Conservation (phyloP, 1,139 yeast genomes). For the Saccharomyces pastorianus region DNA sequence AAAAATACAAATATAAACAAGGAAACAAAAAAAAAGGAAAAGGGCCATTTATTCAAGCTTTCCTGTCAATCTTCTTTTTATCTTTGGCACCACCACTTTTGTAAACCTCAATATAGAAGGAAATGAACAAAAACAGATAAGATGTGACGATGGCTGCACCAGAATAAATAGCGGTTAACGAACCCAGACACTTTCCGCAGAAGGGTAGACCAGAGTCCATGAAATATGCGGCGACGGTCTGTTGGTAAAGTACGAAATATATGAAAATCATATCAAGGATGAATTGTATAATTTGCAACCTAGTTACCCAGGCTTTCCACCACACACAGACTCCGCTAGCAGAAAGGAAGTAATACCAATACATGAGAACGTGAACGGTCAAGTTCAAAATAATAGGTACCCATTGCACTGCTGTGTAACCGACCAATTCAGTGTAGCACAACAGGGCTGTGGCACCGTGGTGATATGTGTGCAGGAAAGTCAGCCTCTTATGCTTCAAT, state of each 20-base stretch:
- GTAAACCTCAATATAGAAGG: no score
- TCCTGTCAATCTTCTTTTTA: constrained; percentile 31
- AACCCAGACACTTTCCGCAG: constrained; percentile 71
- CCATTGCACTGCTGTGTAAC: constrained; percentile 72
- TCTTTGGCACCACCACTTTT: no score
- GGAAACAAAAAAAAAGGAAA: not conserved
- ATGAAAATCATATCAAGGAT: no score
- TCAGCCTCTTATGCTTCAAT: no score
- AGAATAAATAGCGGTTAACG: constrained; percentile 61
- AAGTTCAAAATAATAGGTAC: constrained; percentile 67
- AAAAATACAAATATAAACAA: not conserved
- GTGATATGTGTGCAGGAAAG: no score
- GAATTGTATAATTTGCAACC: no score
- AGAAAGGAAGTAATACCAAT: constrained; percentile 75
- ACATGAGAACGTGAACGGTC: constrained; percentile 76
- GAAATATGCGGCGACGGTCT: constrained; percentile 13
- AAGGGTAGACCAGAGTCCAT: constrained; percentile 36
- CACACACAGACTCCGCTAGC: constrained; percentile 60
- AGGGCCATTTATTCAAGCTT: not conserved
- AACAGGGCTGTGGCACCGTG: no score
- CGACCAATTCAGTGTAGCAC: constrained; percentile 23
- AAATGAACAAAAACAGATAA: no score
- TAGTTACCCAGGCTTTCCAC: no score
- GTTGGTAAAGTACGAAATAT: constrained; percentile 30
- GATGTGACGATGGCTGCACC: constrained; percentile 48